Base-by-base conservation (phyloP, 306 rosid genomes). In the Citrullus mucosospermus region DNA sequence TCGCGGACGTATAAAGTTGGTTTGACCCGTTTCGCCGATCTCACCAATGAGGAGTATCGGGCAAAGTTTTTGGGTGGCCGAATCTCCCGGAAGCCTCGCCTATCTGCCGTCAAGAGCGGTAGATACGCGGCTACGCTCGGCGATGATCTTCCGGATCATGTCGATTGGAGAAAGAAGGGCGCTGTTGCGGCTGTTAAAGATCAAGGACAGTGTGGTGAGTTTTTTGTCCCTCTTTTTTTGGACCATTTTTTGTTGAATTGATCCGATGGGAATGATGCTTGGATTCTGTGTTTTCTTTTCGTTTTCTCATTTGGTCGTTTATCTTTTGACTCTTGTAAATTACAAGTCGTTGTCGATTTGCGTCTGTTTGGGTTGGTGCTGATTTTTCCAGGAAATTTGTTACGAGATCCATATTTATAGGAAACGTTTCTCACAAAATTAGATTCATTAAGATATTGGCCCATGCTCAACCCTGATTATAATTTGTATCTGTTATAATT, bases 191-290 rank as follows among this genome's bases (percentile, higher is more conserved):
- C 82, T 2, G 92, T 92, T 67, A 95, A 95, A 73, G 93, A 95
- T 88, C 98, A 95, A 87, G 98, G 97, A 80, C 96, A 88, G 80
- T 95, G 98, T 61, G 97, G 97, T 95, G n/a, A 83, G 91, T 78
- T 70, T 58, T 67, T 46, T 46, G 2, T 51, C 5, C 18, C 1
- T 9, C 9, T 32, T 4, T 12, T 32, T 15, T 58, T 32, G 13
- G 30, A 8, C 22, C 14, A 28, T 75, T 56, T 46, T 48, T 32
- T 30, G 44, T 79, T 14, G 70, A 6, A 17, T 25, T 74, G 20
- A 74, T 71, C 39, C 57, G 15, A 4, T 39, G n/a, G 15, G 59
- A 41, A 65, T 66, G 50, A 61, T 77, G 25, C 15, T 38, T 66
- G 51, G 51, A 28, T 76, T 78, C 4, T 62, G 36, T 77, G 74